A percentile compares a stretch with the other conserved stretches of the same genome.
These are phyloP conservation scores for Endogone sp. DNA, from an alignment of 192 early-diverging fungal genomes.

Conservation along the genomic window DNA sequence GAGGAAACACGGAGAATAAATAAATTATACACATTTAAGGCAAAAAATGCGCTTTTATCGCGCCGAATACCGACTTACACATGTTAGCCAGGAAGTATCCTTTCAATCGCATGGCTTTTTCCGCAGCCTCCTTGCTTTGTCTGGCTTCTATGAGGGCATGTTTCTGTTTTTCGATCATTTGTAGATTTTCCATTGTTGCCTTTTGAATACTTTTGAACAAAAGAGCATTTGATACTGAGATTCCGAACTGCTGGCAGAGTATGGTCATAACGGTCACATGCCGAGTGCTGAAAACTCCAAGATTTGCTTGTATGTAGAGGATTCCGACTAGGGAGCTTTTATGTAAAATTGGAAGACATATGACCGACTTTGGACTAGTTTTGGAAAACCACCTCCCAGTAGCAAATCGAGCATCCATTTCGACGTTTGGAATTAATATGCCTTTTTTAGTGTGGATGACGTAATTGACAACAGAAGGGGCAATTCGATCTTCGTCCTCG, in stretches of 20 bases:
- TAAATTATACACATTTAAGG: no score
- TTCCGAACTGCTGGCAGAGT: constrained; percentile 40
- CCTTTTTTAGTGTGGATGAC: constrained; percentile 11
- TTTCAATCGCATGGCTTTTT: constrained; percentile 38
- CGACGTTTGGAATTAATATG: constrained; percentile 24
- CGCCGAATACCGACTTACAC: constrained; percentile 22
- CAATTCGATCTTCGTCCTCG: constrained; percentile 8
- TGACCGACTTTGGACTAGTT: constrained; percentile 23
- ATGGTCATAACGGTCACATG: constrained; percentile 37
- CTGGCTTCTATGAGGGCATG: constrained; percentile 17
- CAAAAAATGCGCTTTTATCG: no score
- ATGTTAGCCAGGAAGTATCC: constrained; percentile 48
- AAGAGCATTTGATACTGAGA: constrained; percentile 43
- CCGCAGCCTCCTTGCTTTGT: constrained; percentile 27
- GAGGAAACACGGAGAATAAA: no score
- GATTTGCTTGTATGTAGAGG: constrained; percentile 33
- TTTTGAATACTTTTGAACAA: constrained; percentile 36
- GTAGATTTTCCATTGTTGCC: constrained; percentile 12
- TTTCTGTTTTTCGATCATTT: constrained; percentile 18
- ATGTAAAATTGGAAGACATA: constrained; percentile 42
- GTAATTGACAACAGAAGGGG: constrained; percentile 16
- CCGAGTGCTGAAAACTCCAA: constrained; percentile 11
- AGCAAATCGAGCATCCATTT: constrained; percentile 20
- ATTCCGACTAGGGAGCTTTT: constrained; percentile 35
- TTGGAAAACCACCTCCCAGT: constrained; percentile 4